These are phyloP conservation scores for Climacium dendroides DNA, from an alignment of 225 moss, liverwort and hornwort species.

Conservation along the genomic window DNA sequence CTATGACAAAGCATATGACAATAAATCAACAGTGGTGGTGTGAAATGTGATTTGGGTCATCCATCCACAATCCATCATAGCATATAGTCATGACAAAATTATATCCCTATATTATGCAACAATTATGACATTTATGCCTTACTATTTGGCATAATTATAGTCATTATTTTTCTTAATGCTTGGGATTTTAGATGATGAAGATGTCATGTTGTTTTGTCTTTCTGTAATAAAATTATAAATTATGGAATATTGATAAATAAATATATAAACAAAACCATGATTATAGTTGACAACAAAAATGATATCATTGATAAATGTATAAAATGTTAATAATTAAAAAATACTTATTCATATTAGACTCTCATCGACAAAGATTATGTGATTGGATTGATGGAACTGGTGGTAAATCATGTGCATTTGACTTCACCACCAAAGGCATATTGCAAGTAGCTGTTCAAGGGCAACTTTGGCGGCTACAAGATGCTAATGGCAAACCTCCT, in stretches of 20 bases:
- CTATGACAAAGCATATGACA: too few species aligned
- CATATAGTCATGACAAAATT: too few species aligned
- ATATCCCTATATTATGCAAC: too few species aligned
- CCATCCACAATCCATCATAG: too few species aligned
- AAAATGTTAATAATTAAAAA: too few species aligned
- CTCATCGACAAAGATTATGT: slow-evolving; percentile 56
- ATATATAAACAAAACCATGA: not conserved
- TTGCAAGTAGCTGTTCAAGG: slow-evolving; percentile 58
- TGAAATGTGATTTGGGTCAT: too few species aligned
- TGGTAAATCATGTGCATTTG: slow-evolving; percentile 45
- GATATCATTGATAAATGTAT: not conserved
- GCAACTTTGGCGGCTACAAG: slow-evolving; percentile 63
- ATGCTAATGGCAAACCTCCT: slow-evolving; percentile 40
- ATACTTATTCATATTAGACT: not conserved
- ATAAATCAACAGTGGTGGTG: too few species aligned
- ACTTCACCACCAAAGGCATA: slow-evolving; percentile 80
- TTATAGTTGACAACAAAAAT: not conserved
- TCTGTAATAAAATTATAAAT: not conserved
- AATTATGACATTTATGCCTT: too few species aligned
- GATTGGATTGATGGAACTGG: slow-evolving; percentile 75
- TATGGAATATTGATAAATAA: not conserved
- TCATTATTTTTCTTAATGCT: not conserved
- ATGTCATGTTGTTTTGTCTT: not conserved
- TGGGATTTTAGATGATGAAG: not conserved
- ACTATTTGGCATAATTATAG: too few species aligned